Evolutionary conservation across 2,329 filamentous ascomycete genomes (phyloP).

Genomic region (Penicillium sp.): DNA sequence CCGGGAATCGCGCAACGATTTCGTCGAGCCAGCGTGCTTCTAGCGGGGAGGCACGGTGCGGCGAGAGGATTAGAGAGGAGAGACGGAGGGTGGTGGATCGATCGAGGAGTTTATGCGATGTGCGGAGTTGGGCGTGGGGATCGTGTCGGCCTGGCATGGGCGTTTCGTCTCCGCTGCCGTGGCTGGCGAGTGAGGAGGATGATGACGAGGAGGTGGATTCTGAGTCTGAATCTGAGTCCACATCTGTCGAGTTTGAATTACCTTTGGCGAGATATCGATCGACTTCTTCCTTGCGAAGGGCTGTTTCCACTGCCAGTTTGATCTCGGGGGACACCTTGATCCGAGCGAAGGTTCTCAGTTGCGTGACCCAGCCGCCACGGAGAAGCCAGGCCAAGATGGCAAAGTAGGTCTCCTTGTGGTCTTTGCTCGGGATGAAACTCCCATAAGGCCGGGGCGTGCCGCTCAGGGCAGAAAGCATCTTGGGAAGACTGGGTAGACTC

Average conservation of each 20-base stretch:
- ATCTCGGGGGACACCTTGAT: slow-evolving; percentile 83
- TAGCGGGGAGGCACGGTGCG: slow-evolving; percentile 75
- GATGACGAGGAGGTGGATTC: slow-evolving; percentile 39
- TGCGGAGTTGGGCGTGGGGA: slow-evolving; percentile 30
- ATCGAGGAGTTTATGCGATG: slow-evolving; percentile 40
- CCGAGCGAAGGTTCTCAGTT: slow-evolving; percentile 89
- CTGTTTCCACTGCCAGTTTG: slow-evolving; percentile 76
- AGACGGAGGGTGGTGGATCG: slow-evolving; percentile 39
- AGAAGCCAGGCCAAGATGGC: slow-evolving; percentile 92
- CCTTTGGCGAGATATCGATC: slow-evolving; percentile 41
- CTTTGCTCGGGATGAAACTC: slow-evolving; percentile 80
- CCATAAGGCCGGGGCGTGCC: slow-evolving; percentile 82
- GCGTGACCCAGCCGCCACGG: slow-evolving; percentile 89
- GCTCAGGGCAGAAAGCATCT: slow-evolving; percentile 84
- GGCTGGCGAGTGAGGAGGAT: slow-evolving; percentile 43
- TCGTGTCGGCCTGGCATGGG: slow-evolving; percentile 38
- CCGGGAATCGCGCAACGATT: slow-evolving; percentile 46
- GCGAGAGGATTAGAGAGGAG: slow-evolving; percentile 74
- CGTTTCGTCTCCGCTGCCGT: slow-evolving; percentile 43
- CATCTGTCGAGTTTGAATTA: slow-evolving; percentile 29
- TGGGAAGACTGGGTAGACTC: slow-evolving; percentile 78
- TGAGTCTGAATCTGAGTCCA: slow-evolving; percentile 20
- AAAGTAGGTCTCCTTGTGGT: slow-evolving; percentile 85
- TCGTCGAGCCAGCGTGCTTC: slow-evolving; percentile 72
- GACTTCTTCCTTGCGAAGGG: slow-evolving; percentile 69